Conservation (phyloP, 2,329 filamentous ascomycete species). For the Fusarium odoratissimum region DNA sequence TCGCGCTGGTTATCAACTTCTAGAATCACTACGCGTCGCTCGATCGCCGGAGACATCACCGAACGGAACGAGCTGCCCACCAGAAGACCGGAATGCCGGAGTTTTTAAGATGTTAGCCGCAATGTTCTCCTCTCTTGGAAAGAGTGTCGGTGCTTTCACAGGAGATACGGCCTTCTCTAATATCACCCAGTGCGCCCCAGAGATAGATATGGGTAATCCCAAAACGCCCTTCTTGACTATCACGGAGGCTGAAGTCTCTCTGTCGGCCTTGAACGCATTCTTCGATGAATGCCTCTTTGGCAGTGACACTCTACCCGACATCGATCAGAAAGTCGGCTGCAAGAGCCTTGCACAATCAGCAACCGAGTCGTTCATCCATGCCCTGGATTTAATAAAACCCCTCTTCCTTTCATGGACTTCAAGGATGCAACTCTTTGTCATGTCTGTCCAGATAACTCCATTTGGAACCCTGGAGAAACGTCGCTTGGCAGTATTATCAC, state of each 20-base stretch:
- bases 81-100: background rate
- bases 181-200: conserved; percentile 3
- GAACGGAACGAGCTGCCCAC: background rate
- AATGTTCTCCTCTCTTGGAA: conserved; percentile 31
- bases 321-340: background rate
- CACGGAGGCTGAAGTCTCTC: conserved; percentile 8
- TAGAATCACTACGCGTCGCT: conserved; percentile 3
- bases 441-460: background rate
- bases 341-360: background rate
- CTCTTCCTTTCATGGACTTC: background rate
- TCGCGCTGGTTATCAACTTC: conserved; percentile 28
- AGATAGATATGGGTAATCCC: conserved; percentile 5
- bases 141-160: conserved; percentile 29
- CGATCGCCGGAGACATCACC: background rate
- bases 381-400: background rate
- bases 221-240: conserved; percentile 18
- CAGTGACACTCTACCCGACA: background rate
- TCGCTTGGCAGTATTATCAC: background rate
- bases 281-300: background rate
- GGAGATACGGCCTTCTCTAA: conserved; percentile 31
- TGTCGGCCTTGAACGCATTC: background rate
- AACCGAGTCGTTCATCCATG: background rate
- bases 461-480: background rate
- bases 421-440: background rate
- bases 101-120: conserved; percentile 22